Conservation (phyloP, 805 yeast species). For the Ogataea degrootiae region DNA sequence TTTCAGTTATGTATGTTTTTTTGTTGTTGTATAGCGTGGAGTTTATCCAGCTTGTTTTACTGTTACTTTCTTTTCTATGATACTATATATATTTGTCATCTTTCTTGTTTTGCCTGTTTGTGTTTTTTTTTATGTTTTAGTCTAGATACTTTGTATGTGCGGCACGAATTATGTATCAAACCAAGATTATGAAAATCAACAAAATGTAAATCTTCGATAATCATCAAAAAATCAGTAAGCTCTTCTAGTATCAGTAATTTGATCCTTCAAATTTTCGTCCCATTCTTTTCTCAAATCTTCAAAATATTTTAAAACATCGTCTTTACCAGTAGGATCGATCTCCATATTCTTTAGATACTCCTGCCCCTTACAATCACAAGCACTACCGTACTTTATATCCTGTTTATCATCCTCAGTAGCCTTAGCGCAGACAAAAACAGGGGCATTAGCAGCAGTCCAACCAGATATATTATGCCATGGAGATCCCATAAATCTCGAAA, state of each 20-base stretch:
- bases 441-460: constrained; percentile 85
- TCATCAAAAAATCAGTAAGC: constrained; percentile 7
- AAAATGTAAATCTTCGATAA: not conserved
- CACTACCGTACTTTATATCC: constrained; percentile 67
- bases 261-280: constrained; percentile 72
- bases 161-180: too few species aligned
- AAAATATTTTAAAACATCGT: constrained; percentile 62
- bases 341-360: constrained; percentile 56
- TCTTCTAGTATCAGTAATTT: constrained; percentile 41
- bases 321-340: constrained; percentile 60
- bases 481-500: constrained; percentile 79
- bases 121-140: too few species aligned
- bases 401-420: constrained; percentile 46
- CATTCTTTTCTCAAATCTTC: constrained; percentile 56
- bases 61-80: not conserved
- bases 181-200: not conserved
- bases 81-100: too few species aligned
- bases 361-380: constrained; percentile 56
- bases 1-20: not conserved
- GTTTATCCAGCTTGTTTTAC: not conserved
- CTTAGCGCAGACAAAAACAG: constrained; percentile 57
- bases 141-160: too few species aligned
- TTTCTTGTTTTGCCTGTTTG: too few species aligned
- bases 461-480: constrained; percentile 88
- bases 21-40: not conserved